Conservation (phyloP, 2,329 filamentous ascomycete species). For the Rhynchosporium secalis region DNA sequence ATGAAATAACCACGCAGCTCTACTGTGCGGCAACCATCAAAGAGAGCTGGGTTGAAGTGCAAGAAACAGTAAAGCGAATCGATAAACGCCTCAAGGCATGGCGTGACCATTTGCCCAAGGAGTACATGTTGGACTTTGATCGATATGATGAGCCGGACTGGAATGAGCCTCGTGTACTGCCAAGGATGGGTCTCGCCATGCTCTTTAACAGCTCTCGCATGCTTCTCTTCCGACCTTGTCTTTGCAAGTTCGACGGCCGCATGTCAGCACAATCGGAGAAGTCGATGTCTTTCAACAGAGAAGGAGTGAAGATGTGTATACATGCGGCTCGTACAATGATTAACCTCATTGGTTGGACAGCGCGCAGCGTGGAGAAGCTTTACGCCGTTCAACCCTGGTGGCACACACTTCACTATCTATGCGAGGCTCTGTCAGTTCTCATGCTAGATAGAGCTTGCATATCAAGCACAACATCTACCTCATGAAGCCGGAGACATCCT, state of each 20-base stretch:
- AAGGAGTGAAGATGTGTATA: constrained; percentile 29
- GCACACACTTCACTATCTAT: constrained; percentile 34
- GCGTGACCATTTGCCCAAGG: constrained; percentile 24
- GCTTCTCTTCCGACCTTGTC: constrained; percentile 35
- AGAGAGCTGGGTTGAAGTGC: constrained; percentile 32
- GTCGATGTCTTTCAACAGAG: constrained; percentile 28
- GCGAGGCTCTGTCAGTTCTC: constrained; percentile 33
- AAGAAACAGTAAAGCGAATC: constrained; percentile 29
- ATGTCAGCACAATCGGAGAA: constrained; percentile 22
- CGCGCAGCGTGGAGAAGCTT: constrained; percentile 18
- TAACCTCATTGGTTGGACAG: constrained; percentile 20
- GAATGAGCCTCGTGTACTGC: constrained; percentile 19
- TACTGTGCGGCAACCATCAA: constrained; percentile 34
- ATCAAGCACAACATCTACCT: constrained; percentile 31
- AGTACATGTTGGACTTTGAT: constrained; percentile 29
- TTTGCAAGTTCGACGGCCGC: constrained; percentile 33
- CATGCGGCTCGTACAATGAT: constrained; percentile 32
- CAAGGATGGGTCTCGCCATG: constrained; percentile 31
- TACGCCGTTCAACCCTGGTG: constrained; percentile 32
- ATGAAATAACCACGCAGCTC: constrained; percentile 33
- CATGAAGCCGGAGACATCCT: constrained; percentile 29
- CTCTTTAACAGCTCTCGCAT: constrained; percentile 31
- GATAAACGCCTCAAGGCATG: constrained; percentile 29
- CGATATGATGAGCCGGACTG: constrained; percentile 21
- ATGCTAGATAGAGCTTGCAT: constrained; percentile 36